Evolutionary conservation across 371 early-diverging fungal genomes (phyloP), one percentile per base, ranked within the genome.

Genomic region (Mortierella sp.): DNA sequence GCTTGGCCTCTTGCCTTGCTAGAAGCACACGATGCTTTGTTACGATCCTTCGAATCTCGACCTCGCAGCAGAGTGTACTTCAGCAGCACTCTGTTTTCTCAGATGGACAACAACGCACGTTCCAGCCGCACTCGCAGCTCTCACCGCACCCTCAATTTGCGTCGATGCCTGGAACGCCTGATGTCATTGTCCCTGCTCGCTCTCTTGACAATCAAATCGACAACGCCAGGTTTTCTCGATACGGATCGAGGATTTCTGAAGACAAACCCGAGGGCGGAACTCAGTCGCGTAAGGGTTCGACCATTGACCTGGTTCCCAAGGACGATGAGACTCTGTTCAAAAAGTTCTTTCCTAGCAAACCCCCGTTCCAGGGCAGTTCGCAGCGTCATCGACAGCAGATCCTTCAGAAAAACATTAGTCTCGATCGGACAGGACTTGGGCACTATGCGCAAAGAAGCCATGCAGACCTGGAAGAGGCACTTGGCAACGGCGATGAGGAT

Each of bases 11-110:
- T 23, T 66, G 67, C 11, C 43, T 72, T 3, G 56, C 67, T 6
- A 51, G 59, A 37, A 72, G 43, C 31, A 58, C 73, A 11, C 49
- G 49, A 12, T 72, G 73, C 42, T 66, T 72, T 58, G 73, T 72
- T 6, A 72, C 73, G 1, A 39, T 72, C 19, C 55, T 66, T 12
- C 47, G 67, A 6, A 28, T 72, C 3, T 28, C 60, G 15, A 51
- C 23, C 11, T 6, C 41, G 27, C 57, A 32, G 8, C n/a, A 26
- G 15, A 19, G 8, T 14, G 17, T 5, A 2, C 51, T 37, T 5
- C 44, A 12, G 34, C 37, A 30, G 23, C 42, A 1, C 28, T n/a
- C n/a, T 30, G 24, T 54, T 9, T 12, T 27, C 12, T 27, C 51
- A 17, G 58, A 26, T 32, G 51, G 43, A n/a, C 58, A 58, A 21